These are phyloP conservation scores for Alternaria metachromatica DNA, from an alignment of 2,329 filamentous ascomycete genomes.

Conservation along the genomic window DNA sequence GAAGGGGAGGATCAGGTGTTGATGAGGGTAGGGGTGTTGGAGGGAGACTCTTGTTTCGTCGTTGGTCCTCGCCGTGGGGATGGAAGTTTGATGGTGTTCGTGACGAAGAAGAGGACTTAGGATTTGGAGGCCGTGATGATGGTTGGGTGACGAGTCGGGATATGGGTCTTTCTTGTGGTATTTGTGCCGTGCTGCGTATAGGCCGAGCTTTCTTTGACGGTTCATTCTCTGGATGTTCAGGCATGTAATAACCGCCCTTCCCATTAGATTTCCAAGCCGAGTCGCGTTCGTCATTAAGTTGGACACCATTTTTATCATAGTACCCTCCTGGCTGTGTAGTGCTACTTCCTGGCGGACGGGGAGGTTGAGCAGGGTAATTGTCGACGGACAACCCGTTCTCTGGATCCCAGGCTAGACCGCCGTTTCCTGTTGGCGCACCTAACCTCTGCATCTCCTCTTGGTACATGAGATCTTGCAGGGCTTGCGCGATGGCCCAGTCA, in stretches of 20 bases:
- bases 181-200: conserved; percentile 20
- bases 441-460: conserved; percentile 68
- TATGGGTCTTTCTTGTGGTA: conserved; percentile 36
- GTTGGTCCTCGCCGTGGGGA: background rate
- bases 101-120: conserved; percentile 2
- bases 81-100: conserved; percentile 7
- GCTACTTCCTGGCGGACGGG: background rate
- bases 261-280: background rate
- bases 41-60: background rate
- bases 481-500: conserved; percentile 83
- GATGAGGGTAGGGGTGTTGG: background rate
- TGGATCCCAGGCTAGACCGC: conserved; percentile 47
- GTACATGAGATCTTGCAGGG: conserved; percentile 84
- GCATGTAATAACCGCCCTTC: background rate
- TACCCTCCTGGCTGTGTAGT: background rate
- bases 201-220: conserved; percentile 12
- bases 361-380: conserved; percentile 45
- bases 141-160: conserved; percentile 43
- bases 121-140: background rate
- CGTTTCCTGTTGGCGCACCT: conserved; percentile 45
- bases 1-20: background rate
- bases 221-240: background rate
- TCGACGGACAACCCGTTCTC: conserved; percentile 47
- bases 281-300: background rate
- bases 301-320: background rate